Base-by-base conservation (phyloP, 2,329 filamentous ascomycete species). In the Diaporthe nobilis region DNA sequence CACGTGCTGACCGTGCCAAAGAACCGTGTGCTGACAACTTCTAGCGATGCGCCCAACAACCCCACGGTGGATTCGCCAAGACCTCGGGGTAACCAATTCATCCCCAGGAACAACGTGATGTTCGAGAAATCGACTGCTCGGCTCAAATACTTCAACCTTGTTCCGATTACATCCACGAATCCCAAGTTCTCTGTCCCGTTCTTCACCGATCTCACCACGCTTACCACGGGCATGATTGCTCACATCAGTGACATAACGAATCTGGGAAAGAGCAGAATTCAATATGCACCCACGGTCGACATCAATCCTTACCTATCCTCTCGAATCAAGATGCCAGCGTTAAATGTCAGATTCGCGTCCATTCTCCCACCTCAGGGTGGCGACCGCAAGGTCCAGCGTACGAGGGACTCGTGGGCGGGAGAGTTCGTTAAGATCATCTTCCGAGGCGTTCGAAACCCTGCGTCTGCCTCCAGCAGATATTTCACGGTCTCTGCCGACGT, bases 351-450 rank as follows among this genome's bases (percentile, higher is more conserved):
- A n/a, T 82, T 91, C 1, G 87, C 88, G 0, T 87, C 87, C 28
- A 81, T 88, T 44, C 77, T 86, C 63, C 78, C 77, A 76, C 67
- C 78, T 72, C 20, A 77, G 77, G 49, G 51, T 76, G 25, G 71
- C 75, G 63, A 37, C 80, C 79, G 72, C 78, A 78, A 76, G 73
- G 42, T 75, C 60, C 39, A 77, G 55, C 65, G 79, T 12, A 73
- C 80, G 12, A 84, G 82, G 75, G 82, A 82, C 47, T 82, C 86
- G 4, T 94, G 92, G 92, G 91, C 91, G 2, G 86, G 87, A 55
- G 88, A 94, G 75, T 87, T 87, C 49, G 86, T 94, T 39, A 87
- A 88, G 68, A 85, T 94, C 68, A 86, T 85, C n/a, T 92, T 92
- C 79, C 87, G 84, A 76, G 88, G 86, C 20, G 82, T 89, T 37